Evolutionary conservation across 2,329 filamentous ascomycete genomes (phyloP).

Genomic region (Sarocladium brachiariae): DNA sequence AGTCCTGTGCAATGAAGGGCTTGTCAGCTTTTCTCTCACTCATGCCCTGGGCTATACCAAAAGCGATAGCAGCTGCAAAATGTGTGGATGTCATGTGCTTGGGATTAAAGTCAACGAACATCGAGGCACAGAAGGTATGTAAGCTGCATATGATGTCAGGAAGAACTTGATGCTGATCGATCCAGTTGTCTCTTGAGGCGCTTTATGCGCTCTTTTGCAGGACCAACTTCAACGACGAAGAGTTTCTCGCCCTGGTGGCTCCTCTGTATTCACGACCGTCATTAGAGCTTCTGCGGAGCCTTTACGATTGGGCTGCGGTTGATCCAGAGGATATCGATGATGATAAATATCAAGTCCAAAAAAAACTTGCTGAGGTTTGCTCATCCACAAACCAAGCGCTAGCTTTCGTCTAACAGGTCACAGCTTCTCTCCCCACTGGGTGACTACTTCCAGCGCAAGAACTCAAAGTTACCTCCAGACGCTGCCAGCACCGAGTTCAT

Average conservation of each 20-base stretch:
- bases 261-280: constrained; percentile 71
- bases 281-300: constrained; percentile 61
- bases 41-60: constrained; percentile 82
- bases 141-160: no score
- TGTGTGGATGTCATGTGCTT: constrained; percentile 66
- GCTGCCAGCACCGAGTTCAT: constrained; percentile 68
- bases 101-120: constrained; percentile 62
- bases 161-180: constrained; percentile 18
- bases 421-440: constrained; percentile 81
- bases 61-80: constrained; percentile 65
- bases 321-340: constrained; percentile 81
- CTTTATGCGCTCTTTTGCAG: constrained; percentile 77
- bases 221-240: constrained; percentile 65
- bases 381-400: background rate
- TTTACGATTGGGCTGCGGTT: constrained; percentile 75
- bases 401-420: constrained; percentile 8
- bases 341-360: constrained; percentile 83
- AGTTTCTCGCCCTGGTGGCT: constrained; percentile 70
- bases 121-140: constrained; percentile 64
- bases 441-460: constrained; percentile 75
- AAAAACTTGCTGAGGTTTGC: constrained; percentile 84
- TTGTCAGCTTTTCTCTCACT: constrained; percentile 71
- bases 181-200: constrained; percentile 71
- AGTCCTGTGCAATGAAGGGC: constrained; percentile 66
- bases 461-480: constrained; percentile 55